A percentile compares a stretch with the other conserved stretches of the same genome.
phyloP scores from a whole-genome alignment of 2,329 filamentous ascomycete species.

The Diaporthe aspalathi region DNA sequence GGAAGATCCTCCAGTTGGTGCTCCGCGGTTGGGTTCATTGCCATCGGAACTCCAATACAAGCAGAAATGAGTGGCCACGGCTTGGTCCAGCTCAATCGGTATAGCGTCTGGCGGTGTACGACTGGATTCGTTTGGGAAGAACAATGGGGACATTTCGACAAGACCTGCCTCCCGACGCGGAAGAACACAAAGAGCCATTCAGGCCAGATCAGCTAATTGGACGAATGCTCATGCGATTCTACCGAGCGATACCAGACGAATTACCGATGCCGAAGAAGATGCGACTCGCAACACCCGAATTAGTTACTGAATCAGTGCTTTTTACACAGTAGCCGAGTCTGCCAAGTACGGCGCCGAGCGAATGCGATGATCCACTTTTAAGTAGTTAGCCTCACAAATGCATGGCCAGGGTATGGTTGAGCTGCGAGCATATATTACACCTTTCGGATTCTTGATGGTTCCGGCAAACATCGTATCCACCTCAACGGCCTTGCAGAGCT shows the following conservation, averaged over 20 bases:
- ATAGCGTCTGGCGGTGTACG: background rate
- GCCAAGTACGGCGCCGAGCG: background rate
- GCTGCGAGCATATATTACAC: background rate
- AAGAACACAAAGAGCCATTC: background rate
- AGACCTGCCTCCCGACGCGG: background rate
- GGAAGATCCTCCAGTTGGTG: background rate
- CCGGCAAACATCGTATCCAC: background rate
- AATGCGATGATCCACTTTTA: background rate
- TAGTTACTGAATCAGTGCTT: background rate
- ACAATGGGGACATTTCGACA: background rate
- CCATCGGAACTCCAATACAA: background rate
- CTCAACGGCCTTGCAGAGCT: background rate
- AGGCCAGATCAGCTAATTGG: background rate
- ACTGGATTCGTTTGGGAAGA: background rate
- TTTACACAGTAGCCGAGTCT: background rate
- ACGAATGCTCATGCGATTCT: background rate
- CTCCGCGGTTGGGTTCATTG: background rate
- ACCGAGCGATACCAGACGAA: background rate
- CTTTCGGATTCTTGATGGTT: background rate
- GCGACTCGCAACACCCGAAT: background rate
- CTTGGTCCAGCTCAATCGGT: background rate
- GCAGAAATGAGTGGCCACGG: background rate
- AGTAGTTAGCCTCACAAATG: background rate
- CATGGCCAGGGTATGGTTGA: background rate
- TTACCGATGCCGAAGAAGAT: constrained; percentile 10